A percentile compares a stretch with the other conserved stretches of the same genome.
Conservation (phyloP, 805 yeast genomes). For the Brettanomyces bruxellensis region DNA sequence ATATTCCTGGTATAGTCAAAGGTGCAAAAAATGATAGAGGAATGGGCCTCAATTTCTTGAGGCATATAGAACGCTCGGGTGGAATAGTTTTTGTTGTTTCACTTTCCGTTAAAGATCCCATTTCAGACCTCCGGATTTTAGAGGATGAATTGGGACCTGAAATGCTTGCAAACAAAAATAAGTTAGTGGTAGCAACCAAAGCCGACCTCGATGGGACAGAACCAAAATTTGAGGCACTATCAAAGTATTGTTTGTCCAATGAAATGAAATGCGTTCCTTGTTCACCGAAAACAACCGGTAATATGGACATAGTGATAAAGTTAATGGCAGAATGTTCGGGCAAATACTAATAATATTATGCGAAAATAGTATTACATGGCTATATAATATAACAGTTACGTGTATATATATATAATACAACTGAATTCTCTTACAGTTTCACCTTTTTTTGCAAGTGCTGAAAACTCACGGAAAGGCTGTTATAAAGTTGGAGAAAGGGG, state of each 20-base stretch:
- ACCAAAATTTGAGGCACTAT: constrained; percentile 37
- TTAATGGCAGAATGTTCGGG: constrained; percentile 61
- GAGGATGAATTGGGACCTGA: constrained; percentile 63
- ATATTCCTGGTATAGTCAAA: constrained; percentile 89
- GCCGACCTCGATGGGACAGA: constrained; percentile 65
- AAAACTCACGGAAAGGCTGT: constrained; percentile 28
- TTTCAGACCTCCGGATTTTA: constrained; percentile 52
- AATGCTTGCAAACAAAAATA: constrained; percentile 50
- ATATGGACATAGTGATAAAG: constrained; percentile 57
- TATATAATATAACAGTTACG: not conserved
- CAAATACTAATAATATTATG: constrained; percentile 9
- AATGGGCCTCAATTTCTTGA: constrained; percentile 84
- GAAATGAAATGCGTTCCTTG: constrained; percentile 75
- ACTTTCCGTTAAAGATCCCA: constrained; percentile 59
- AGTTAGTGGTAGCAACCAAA: constrained; percentile 84
- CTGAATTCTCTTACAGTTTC: not conserved
- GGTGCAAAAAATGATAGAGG: constrained; percentile 85
- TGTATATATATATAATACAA: not conserved
- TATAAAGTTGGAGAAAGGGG: constrained; percentile 32
- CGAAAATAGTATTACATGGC: not conserved
- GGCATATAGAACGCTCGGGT: constrained; percentile 87
- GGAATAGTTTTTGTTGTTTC: constrained; percentile 85
- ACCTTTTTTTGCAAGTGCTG: not conserved
- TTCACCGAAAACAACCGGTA: constrained; percentile 68
- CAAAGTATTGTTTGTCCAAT: constrained; percentile 30